Base-by-base conservation (phyloP, 345 rosid genomes). In the Rhodamnia rubescens region DNA sequence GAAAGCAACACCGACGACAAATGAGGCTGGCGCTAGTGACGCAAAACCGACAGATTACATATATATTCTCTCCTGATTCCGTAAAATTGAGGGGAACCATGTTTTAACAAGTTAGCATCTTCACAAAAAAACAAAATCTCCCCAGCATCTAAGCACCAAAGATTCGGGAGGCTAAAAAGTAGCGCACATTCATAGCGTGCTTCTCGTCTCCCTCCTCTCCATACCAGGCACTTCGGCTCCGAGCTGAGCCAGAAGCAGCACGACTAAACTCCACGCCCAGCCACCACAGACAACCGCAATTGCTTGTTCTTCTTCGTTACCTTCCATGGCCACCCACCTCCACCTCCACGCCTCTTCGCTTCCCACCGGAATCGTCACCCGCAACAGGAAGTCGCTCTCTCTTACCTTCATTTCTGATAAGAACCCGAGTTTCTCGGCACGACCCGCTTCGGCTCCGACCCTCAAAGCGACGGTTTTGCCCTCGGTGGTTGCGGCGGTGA, bases 341-440 rank as follows among this genome's bases (percentile, higher is more conserved):
- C 82, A 21, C 84, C 74, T 64, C 49, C 64, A 54, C 22, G 21
- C 74, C 49, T 82, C 87, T 53, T 74, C 82, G 90, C 89, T 93
- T 95, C 93, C 96, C 88, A 57, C 96, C 82, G 84, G 87, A 74
- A 82, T 89, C 42, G 85, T 42, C 90, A 56, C 87, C 74, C 32
- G 64, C 87, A 81, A 29, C 86, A 59, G 85, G 53, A 47, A 75
- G 47, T 24, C 84, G 86, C 88, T 83, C 89, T 16, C 84, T 82
- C 14, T 81, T 75, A 51, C 84, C 85, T 87, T 88, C 85, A 78
- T 53, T 78, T 32, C 85, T 81, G 27, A 78, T 59, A 85, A 85
- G 83, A n/a, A 18, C 83, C 80, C 49, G 18, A 57, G 74, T 53
- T 87, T 85, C 87, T 54, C 86, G 51, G 22, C 32, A 4, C 86